Evolutionary conservation across 305 asterid species (phyloP), one percentile per base, ranked within the genome.

Genomic region (Andrographis paniculata): DNA sequence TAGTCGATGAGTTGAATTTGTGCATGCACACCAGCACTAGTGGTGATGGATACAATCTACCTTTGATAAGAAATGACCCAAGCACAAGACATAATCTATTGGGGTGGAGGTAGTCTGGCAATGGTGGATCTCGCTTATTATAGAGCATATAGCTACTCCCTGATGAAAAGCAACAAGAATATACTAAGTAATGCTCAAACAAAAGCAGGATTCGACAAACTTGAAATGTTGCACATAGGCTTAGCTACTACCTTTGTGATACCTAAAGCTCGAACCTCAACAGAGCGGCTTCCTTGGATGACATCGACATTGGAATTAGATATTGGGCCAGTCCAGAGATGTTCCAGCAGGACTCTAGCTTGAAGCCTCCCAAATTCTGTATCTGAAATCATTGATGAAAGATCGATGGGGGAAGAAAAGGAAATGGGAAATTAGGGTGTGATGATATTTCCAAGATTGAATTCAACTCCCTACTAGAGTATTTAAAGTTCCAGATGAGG

Each of bases 261-360:
- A 37, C 99, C 97, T 46, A 84, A 88, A 19, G 94, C 82, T 65
- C 95, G 91, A 43, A 87, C 95, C 75, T 92, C 99, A 61, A 92
- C 94, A 0, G 99, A 79, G 35, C 79, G 84, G 68, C 79, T 79
- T 50, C 99, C 99, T 72, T 92, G 97, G 69, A 82, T 93, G 50
- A 92, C 94, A 55, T 92, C 97, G 48, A 91, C 85, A 14, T 93
- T 81, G 31, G 99, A 78, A 67, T 91, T 91, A 16, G 96, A 87
- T 61, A 87, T 84, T 10, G 96, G 97, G 54, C 99, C 97, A 9
- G 97, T 87, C 94, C 95, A 87, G 10, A 92, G 95, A 80, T 92
- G 99, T 76, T 92, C 97, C 61, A 92, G 77, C 99, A 92, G 79
- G 59, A 87, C 99, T 71, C 99, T 84, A 51, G 99, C 99, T 79